A percentile compares a stretch with the other conserved stretches of the same genome.
Conservation (phyloP, 2,329 filamentous ascomycete genomes). For the Penicillium freii region DNA sequence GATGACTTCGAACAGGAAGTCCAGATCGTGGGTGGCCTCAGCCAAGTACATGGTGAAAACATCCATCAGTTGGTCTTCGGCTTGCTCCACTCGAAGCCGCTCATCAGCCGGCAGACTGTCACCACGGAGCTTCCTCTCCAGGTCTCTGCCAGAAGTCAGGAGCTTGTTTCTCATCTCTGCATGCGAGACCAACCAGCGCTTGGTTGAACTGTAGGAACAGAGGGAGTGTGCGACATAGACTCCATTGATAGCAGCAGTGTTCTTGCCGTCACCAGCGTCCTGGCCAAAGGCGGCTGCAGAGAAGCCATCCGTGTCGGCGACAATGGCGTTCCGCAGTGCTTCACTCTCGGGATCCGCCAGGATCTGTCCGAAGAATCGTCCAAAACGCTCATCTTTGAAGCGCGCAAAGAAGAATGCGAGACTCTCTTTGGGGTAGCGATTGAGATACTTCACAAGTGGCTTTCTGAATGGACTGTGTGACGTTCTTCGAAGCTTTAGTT, state of each 20-base stretch:
- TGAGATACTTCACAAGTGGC: conserved; percentile 88
- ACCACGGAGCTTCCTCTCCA: conserved; percentile 70
- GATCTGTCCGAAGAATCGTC: conserved; percentile 86
- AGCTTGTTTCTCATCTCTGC: conserved; percentile 59
- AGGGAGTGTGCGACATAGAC: conserved; percentile 83
- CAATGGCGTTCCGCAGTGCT: conserved; percentile 70
- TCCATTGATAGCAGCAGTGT: conserved; percentile 79
- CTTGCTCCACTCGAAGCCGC: conserved; percentile 82
- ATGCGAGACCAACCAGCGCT: conserved; percentile 63
- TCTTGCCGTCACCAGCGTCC: conserved; percentile 65
- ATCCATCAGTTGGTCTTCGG: conserved; percentile 79
- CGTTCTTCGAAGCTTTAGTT: conserved; percentile 79
- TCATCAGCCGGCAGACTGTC: conserved; percentile 70
- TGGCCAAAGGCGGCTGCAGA: conserved; percentile 63
- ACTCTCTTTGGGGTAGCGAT: conserved; percentile 85
- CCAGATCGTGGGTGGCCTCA: conserved; percentile 71
- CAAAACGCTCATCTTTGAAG: conserved; percentile 81
- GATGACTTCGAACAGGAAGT: conserved; percentile 80
- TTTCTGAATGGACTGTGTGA: conserved; percentile 87
- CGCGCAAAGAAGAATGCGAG: conserved; percentile 77
- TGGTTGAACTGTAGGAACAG: conserved; percentile 62
- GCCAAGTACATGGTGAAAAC: conserved; percentile 80
- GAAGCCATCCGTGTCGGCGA: conserved; percentile 70
- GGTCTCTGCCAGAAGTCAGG: conserved; percentile 67
- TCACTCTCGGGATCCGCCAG: conserved; percentile 72